phyloP scores from a whole-genome alignment of 768 basidiomycete genomes.

The Phlegmacium glaucopus region DNA sequence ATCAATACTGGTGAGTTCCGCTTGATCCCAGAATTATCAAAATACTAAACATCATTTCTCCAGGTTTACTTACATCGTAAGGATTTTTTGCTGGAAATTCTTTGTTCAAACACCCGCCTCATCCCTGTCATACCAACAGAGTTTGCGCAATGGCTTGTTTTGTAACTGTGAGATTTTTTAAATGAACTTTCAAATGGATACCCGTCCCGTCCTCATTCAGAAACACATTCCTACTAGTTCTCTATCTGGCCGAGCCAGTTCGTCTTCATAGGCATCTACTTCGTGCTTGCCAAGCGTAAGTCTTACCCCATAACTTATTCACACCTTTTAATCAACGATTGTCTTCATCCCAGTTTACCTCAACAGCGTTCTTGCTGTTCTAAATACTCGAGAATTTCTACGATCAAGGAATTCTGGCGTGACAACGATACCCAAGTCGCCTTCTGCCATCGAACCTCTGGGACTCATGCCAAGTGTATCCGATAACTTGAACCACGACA shows the following conservation, averaged over 20 bases:
- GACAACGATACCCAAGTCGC: constrained; percentile 19
- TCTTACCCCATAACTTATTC: background rate
- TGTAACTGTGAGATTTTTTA: constrained; percentile 14
- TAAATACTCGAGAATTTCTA: constrained; percentile 25
- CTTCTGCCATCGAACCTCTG: constrained; percentile 16
- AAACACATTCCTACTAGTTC: constrained; percentile 7
- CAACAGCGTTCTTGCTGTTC: constrained; percentile 32
- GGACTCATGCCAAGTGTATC: constrained; percentile 9
- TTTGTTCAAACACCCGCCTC: background rate
- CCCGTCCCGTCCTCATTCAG: background rate
- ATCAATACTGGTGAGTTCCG: constrained; percentile 20
- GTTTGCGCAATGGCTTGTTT: constrained; percentile 24
- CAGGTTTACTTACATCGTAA: constrained; percentile 22
- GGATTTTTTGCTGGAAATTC: background rate
- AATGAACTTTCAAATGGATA: background rate
- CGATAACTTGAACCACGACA: background rate
- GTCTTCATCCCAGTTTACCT: constrained; percentile 26
- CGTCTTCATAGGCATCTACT: constrained; percentile 25
- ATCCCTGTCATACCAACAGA: constrained; percentile 1
- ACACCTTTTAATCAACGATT: background rate
- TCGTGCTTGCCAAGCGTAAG: constrained; percentile 23
- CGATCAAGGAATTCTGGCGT: constrained; percentile 19
- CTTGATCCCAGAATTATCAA: background rate
- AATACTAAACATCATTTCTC: background rate
- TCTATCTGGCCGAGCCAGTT: constrained; percentile 25